Conservation (phyloP, 805 yeast species). For the Priceomyces haplophilus region DNA sequence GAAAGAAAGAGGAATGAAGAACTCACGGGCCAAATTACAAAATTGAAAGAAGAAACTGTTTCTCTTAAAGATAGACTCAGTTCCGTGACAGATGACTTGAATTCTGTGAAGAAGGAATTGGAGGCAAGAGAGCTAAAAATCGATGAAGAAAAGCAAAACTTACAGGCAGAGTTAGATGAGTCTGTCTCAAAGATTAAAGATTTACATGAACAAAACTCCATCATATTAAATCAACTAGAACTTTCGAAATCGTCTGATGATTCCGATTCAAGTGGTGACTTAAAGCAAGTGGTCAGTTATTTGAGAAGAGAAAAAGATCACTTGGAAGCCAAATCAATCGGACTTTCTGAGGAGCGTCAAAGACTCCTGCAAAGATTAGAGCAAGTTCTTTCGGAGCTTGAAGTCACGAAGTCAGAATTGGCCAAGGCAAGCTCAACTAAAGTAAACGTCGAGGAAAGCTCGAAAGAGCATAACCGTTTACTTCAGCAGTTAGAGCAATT, state of each 20-base stretch:
- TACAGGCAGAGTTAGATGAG: conserved; percentile 36
- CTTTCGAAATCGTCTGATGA: conserved; percentile 13
- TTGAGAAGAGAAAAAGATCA: conserved; percentile 76
- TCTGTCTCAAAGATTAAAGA: conserved; percentile 50
- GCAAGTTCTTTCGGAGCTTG: conserved; percentile 48
- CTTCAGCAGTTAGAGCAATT: conserved; percentile 57
- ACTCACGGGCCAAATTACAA: conserved; percentile 33
- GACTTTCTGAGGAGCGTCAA: conserved; percentile 48
- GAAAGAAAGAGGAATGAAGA: conserved; percentile 56
- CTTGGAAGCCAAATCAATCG: conserved; percentile 48
- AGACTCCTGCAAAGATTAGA: conserved; percentile 51
- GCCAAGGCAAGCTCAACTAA: conserved; percentile 20
- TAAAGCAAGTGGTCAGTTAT: conserved; percentile 53
- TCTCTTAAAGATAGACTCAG: conserved; percentile 12
- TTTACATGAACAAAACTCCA: conserved; percentile 61
- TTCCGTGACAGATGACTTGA: conserved; percentile 11
- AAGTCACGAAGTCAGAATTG: conserved; percentile 49
- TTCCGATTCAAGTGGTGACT: conserved; percentile 17
- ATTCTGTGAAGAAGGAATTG: conserved; percentile 10
- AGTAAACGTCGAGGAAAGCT: conserved; percentile 23
- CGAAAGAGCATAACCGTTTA: conserved; percentile 45
- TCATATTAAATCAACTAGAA: conserved; percentile 69
- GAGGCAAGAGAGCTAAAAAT: conserved; percentile 17
- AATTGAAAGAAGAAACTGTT: conserved; percentile 17
- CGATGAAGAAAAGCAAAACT: conserved; percentile 18